Evolutionary conservation across 2,329 filamentous ascomycete genomes (phyloP).

Genomic region (Aplosporella prunicola): DNA sequence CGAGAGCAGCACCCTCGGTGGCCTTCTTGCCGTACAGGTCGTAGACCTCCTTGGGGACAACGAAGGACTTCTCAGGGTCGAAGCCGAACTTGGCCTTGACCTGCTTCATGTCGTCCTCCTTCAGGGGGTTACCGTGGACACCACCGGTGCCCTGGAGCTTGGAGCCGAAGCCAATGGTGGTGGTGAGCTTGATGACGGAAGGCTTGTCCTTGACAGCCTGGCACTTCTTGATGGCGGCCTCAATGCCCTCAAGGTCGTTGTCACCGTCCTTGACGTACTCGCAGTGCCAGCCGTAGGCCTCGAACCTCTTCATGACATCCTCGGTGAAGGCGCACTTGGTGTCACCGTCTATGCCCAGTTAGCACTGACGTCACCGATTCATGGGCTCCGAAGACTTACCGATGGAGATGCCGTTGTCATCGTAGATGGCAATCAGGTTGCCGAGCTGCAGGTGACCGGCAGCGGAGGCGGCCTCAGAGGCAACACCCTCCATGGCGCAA

Average conservation of each 20-base stretch:
- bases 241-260: slow-evolving; percentile 76
- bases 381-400: too few relatives aligned
- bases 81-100: slow-evolving; percentile 95
- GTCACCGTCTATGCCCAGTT: slow-evolving; percentile 60
- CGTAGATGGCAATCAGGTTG: slow-evolving; percentile 94
- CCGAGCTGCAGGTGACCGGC: slow-evolving; percentile 96
- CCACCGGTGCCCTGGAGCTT: slow-evolving; percentile 85
- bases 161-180: slow-evolving; percentile 95
- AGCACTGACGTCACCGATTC: too few relatives aligned
- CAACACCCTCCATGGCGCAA: slow-evolving; percentile 97
- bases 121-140: slow-evolving; percentile 93
- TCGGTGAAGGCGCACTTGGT: slow-evolving; percentile 96
- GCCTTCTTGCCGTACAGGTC: slow-evolving; percentile 80
- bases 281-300: slow-evolving; percentile 94
- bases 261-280: slow-evolving; percentile 80
- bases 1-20: slow-evolving; percentile 74
- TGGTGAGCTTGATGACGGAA: slow-evolving; percentile 90
- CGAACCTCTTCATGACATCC: slow-evolving; percentile 89
- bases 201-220: slow-evolving; percentile 93
- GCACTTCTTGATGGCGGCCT: slow-evolving; percentile 76
- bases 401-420: slow-evolving; percentile 95
- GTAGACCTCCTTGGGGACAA: slow-evolving; percentile 89
- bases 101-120: slow-evolving; percentile 85
- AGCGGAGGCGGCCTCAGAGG: slow-evolving; percentile 80
- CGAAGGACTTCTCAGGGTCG: slow-evolving; percentile 87